phyloP scores from a whole-genome alignment of 2,329 filamentous ascomycete species.

The Trichoderma sp. region DNA sequence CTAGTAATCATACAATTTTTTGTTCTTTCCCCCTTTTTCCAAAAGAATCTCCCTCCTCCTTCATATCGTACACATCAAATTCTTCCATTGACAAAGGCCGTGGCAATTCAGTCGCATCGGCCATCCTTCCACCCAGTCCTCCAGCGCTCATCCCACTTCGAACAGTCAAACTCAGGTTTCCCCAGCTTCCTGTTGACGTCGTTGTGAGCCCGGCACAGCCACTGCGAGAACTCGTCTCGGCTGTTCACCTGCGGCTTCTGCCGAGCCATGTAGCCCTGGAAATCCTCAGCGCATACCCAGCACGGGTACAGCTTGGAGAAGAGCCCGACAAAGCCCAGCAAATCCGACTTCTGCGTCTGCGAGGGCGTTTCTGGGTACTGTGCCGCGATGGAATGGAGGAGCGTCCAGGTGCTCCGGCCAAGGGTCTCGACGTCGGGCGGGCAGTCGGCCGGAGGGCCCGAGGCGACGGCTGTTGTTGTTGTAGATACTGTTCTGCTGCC shows the following conservation, averaged over 20 bases:
- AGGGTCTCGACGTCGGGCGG: conserved; percentile 86
- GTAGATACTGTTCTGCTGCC: conserved; percentile 18
- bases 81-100: not conserved
- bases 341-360: conserved; percentile 67
- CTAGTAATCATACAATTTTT: conserved; percentile 10
- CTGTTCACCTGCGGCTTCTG: conserved; percentile 62
- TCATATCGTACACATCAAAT: not conserved
- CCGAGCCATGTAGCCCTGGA: conserved; percentile 73
- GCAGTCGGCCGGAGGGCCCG: conserved; percentile 61
- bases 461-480: conserved; percentile 33
- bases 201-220: conserved; percentile 85
- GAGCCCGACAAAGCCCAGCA: conserved; percentile 71
- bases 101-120: conserved; percentile 50
- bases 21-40: not conserved
- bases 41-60: not conserved
- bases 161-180: conserved; percentile 87
- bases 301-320: conserved; percentile 92
- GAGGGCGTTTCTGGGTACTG: conserved; percentile 74
- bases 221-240: conserved; percentile 70
- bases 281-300: conserved; percentile 92
- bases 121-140: conserved; percentile 79
- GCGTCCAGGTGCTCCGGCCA: conserved; percentile 86
- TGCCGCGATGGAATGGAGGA: conserved; percentile 88
- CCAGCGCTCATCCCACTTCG: conserved; percentile 91
- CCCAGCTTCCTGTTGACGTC: conserved; percentile 86